phyloP scores from a whole-genome alignment of 225 moss, liverwort and hornwort species.

The Climacium dendroides region DNA sequence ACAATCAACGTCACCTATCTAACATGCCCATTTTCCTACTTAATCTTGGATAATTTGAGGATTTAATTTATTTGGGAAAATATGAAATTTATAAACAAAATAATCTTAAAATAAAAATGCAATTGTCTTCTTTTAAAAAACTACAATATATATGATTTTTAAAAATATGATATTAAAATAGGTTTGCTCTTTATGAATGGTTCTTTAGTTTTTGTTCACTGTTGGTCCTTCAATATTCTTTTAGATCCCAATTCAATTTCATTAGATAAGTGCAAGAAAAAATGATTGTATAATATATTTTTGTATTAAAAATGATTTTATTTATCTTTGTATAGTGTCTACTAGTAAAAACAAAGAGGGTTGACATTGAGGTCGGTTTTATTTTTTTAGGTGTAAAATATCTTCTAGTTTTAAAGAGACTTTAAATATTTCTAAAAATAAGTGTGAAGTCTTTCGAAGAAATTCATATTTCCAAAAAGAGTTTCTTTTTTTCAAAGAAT shows the following conservation, averaged over 20 bases:
- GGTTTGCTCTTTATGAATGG: background rate
- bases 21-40: accelerated
- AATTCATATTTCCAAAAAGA: background rate
- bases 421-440: background rate
- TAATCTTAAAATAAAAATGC: background rate
- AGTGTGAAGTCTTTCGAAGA: accelerated
- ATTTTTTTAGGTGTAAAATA: background rate
- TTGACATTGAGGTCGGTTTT: too few relatives aligned
- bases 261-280: background rate
- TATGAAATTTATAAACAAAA: background rate
- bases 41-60: background rate
- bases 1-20: background rate
- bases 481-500: background rate
- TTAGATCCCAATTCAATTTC: background rate
- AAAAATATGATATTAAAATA: too few relatives aligned
- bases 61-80: background rate
- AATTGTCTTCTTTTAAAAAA: background rate
- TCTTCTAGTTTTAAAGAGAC: background rate
- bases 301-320: background rate
- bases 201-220: background rate
- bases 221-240: background rate
- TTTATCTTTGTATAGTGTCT: background rate
- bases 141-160: background rate
- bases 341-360: accelerated
- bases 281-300: background rate